Conservation (phyloP, 495 filamentous ascomycete species). For the Tuber aestivum region DNA sequence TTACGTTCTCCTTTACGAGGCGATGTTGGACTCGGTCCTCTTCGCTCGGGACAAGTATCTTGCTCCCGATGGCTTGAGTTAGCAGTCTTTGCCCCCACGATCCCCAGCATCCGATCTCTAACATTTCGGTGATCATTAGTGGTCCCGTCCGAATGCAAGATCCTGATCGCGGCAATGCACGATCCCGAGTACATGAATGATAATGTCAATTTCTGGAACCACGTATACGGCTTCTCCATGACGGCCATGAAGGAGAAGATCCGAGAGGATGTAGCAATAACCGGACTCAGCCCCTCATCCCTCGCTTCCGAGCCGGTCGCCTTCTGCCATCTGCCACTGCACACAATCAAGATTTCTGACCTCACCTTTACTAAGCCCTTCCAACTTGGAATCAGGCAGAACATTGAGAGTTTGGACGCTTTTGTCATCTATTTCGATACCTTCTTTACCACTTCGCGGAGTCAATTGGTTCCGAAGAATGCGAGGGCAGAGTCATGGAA, state of each 20-base stretch:
- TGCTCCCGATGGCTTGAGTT: conserved; percentile 63
- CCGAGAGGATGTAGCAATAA: conserved; percentile 65
- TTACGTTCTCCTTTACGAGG: conserved; percentile 86
- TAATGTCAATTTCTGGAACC: conserved; percentile 67
- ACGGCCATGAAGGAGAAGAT: conserved; percentile 64
- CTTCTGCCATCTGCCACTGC: conserved; percentile 66
- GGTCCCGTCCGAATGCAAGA: conserved; percentile 27
- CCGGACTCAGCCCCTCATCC: conserved; percentile 65
- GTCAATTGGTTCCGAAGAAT: conserved; percentile 54
- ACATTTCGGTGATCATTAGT: conserved; percentile 7
- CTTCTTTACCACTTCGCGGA: conserved; percentile 91
- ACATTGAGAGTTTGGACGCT: conserved; percentile 79
- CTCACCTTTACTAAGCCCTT: conserved; percentile 62
- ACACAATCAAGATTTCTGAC: conserved; percentile 60
- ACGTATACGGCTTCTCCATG: conserved; percentile 75
- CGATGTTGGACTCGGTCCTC: conserved; percentile 90
- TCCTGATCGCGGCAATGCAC: conserved; percentile 36
- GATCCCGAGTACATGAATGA: conserved; percentile 49
- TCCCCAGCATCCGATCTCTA: background rate
- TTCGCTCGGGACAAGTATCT: conserved; percentile 83
- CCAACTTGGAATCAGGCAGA: conserved; percentile 52
- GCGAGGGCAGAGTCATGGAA: conserved; percentile 44
- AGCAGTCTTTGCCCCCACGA: conserved; percentile 27
- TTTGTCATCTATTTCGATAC: conserved; percentile 99
- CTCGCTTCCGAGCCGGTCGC: conserved; percentile 66